Evolutionary conservation across 805 yeast species (phyloP), one percentile per base, ranked within the genome.

Genomic region (Tetrapisispora namnaoensis): DNA sequence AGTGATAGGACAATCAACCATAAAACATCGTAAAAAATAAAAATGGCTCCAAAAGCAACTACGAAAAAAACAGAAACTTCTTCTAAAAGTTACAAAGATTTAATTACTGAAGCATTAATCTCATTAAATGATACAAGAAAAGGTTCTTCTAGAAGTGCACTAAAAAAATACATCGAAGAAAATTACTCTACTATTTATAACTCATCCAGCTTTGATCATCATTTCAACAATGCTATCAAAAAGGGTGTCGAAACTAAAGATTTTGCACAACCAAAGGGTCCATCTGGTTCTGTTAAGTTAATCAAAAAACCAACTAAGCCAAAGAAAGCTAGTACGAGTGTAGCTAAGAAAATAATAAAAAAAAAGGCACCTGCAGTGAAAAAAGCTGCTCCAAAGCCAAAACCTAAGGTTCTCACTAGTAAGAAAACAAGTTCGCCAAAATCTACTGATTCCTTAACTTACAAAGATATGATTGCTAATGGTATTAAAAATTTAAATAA

Each of bases 71-170:
- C 48, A 9, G 58, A 58, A 48, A 48, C 51, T 38, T 58, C 48
- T 45, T 51, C 57, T 20, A 60, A 60, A 49, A 51, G 53, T 42
- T 61, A 59, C 52, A 62, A 58, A 46, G 63, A 60, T n/a, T 39
- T 60, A 37, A 70, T 73, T 50, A 60, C 63, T 36, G 78, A 83
- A 51, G 95, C 91, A 45, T 73, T 87, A 54, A 62, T 73, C 37
- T 73, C 83, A 45, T 75, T 87, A 61, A 83, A 84, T 60, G 93
- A 86, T 62, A 42, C 44, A 2, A 81, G 95, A 70, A 83, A 77
- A 53, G 95, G 95, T 49, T 79, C 88, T 5, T 63, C 89, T 59
- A 90, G 96, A 67, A 91, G 84, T 66, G 91, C 93, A 13, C 74
- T 89, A 62, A 89, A 88, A 76, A 87, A 87, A 69, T 86, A 79